phyloP scores from a whole-genome alignment of 164 flowering plant species.

The Chloranthus sessilifolius region DNA sequence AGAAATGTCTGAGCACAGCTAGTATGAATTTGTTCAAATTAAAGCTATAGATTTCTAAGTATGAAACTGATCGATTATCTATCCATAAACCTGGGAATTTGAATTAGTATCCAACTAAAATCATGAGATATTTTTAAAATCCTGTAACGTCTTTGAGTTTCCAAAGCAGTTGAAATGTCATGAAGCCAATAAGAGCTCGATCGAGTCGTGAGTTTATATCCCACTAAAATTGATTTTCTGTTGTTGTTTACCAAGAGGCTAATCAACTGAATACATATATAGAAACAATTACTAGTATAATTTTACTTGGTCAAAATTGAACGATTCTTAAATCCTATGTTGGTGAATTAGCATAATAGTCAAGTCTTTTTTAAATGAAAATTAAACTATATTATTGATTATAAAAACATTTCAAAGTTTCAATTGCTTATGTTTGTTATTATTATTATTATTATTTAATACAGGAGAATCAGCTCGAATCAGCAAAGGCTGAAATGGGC shows the following conservation, averaged over 20 bases:
- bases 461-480: slow-evolving; percentile 43
- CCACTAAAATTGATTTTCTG: too few relatives aligned
- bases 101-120: too few relatives aligned
- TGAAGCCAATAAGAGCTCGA: too few relatives aligned
- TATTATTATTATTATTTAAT: not conserved
- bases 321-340: not conserved
- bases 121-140: too few relatives aligned
- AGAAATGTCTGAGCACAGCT: not conserved
- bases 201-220: too few relatives aligned
- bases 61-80: too few relatives aligned
- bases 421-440: not conserved
- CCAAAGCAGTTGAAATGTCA: too few relatives aligned
- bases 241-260: too few relatives aligned
- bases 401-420: not conserved
- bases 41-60: too few relatives aligned
- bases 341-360: not conserved
- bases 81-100: too few relatives aligned
- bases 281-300: not conserved
- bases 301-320: not conserved
- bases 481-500: slow-evolving; percentile 63
- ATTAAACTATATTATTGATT: not conserved
- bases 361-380: not conserved
- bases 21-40: too few relatives aligned
- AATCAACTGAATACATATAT: not conserved
- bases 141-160: too few relatives aligned